phyloP scores from a whole-genome alignment of 2,329 filamentous ascomycete species.

The Epichloe brachyelytri region DNA sequence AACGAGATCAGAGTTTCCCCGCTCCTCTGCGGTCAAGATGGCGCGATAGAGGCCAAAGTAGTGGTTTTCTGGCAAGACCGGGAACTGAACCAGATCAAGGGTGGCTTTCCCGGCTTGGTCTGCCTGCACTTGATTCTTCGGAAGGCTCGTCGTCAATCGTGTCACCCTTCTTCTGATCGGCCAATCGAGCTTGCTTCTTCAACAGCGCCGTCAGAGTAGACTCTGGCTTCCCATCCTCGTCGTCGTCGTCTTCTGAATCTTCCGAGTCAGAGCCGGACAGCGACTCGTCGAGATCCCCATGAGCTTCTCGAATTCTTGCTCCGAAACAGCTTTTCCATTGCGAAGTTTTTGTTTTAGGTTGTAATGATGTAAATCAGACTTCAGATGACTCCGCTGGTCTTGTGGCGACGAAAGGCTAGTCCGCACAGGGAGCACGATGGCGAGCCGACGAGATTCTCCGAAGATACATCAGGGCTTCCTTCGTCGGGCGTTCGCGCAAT shows the following conservation, averaged over 20 bases:
- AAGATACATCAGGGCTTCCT: slow-evolving; percentile 12
- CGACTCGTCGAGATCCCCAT: slow-evolving; percentile 82
- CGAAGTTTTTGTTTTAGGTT: slow-evolving; percentile 87
- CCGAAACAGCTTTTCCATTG: slow-evolving; percentile 57
- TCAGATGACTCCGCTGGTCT: slow-evolving; percentile 76
- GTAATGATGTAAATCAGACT: slow-evolving; percentile 85
- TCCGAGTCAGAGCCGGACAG: slow-evolving; percentile 76
- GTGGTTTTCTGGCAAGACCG: slow-evolving; percentile 60
- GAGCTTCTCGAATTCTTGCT: slow-evolving; percentile 75
- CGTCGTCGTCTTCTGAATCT: slow-evolving; percentile 51
- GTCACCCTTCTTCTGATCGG: slow-evolving; percentile 30
- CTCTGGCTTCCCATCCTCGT: slow-evolving; percentile 42
- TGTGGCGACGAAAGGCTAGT: slow-evolving; percentile 57
- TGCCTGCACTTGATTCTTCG: slow-evolving; percentile 26
- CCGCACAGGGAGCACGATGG: slow-evolving; percentile 74
- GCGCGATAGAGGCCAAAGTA: slow-evolving; percentile 79
- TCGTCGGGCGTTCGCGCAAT: slow-evolving; percentile 13
- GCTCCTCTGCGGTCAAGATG: slow-evolving; percentile 62
- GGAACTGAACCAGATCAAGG: slow-evolving; percentile 78
- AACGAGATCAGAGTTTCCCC: slow-evolving; percentile 46
- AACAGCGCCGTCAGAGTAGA: slow-evolving; percentile 63
- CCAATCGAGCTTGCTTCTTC: slow-evolving; percentile 69
- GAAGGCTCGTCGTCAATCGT: slow-evolving; percentile 36
- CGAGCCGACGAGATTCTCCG: slow-evolving; percentile 38
- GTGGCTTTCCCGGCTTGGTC: slow-evolving; percentile 49